Base-by-base conservation (phyloP, 2,329 filamentous ascomycete species). In the Ophiostoma sp. region DNA sequence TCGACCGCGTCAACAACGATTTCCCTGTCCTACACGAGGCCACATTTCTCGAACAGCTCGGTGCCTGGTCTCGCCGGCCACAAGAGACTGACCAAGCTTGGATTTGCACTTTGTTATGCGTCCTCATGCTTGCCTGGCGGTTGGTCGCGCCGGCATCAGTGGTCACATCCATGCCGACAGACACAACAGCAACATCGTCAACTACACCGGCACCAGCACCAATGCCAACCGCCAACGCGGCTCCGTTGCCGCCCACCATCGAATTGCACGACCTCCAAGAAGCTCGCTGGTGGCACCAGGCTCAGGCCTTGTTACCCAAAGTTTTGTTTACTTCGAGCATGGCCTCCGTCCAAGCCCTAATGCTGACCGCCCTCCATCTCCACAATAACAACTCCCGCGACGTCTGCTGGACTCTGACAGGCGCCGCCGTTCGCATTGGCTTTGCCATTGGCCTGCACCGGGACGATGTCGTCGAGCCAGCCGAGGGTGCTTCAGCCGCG, bases 381-480 rank as follows among this genome's bases (percentile, higher is more conserved):
- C 82, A 84, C 77, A 84, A 84, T 76, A 83, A 82, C 2, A 83
- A 83, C 77, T 82, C 83, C 74, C 79, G 82, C 36, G 83, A 84
- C 63, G 73, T 73, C 17, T 77, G 77, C 78, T 84, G 83, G 83
- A 84, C 82, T 69, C 77, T 84, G 72, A 84, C 82, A 0, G 83
- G 83, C 17, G 81, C 82, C 7, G 82, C 82, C 2, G 78, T 83
- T 7, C 80, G 83, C 22, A 83, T 84, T 59, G 82, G 81, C 33
- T 80, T 82, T 64, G 82, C 82, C 33, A 84, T 84, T 63, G 83
- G 83, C 36, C 78, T 84, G 55, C 82, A 84, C 73, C 82, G 82
- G 71, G 82, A 83, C 75, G 81, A 80, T 52, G 78, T 80, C 19
- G 81, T 80, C 72, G 63, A 66, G 63, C 39, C 63, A 39, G 5